Percentiles rank a stretch among this genome's conserved stretches.
Evolutionary conservation across 768 basidiomycete species (phyloP).

Genomic region (Mycena vitilis): DNA sequence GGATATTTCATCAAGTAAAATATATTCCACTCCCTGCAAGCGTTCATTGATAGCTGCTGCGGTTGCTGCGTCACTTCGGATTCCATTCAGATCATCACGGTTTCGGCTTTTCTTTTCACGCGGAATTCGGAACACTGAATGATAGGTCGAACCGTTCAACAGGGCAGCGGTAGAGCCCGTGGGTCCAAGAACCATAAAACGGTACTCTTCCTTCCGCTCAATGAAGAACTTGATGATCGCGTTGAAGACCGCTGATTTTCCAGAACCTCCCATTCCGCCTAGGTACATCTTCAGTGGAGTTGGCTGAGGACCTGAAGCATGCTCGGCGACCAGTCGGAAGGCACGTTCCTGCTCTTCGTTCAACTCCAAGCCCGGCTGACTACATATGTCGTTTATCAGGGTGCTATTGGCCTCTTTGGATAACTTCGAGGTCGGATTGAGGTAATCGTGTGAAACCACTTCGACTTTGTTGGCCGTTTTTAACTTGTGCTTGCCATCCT

Average conservation of each 20-base stretch:
- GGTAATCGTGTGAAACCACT: slow-evolving; percentile 21
- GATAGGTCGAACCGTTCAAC: slow-evolving; percentile 51
- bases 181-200: slow-evolving; percentile 44
- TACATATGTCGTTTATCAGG: too few relatives aligned
- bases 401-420: not conserved
- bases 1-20: slow-evolving; percentile 52
- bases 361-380: slow-evolving; percentile 26
- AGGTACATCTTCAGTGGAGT: slow-evolving; percentile 46
- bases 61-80: not conserved
- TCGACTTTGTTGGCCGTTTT: slow-evolving; percentile 1
- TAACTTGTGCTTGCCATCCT: not conserved
- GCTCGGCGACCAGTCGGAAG: slow-evolving; percentile 44
- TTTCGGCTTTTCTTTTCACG: not conserved
- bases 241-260: slow-evolving; percentile 45
- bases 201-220: slow-evolving; percentile 34
- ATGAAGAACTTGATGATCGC: slow-evolving; percentile 41
- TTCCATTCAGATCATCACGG: slow-evolving; percentile 2
- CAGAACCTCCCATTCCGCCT: slow-evolving; percentile 48
- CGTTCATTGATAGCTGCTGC: slow-evolving; percentile 12
- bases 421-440: slow-evolving; percentile 15
- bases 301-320: slow-evolving; percentile 13
- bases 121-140: slow-evolving; percentile 38
- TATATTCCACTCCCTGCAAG: slow-evolving; percentile 42
- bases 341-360: slow-evolving; percentile 49
- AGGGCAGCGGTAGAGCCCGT: slow-evolving; percentile 48